Percentiles rank a stretch among this genome's conserved stretches.
phyloP scores from a whole-genome alignment of 768 basidiomycete genomes.

The Hortiboletus campestris region DNA sequence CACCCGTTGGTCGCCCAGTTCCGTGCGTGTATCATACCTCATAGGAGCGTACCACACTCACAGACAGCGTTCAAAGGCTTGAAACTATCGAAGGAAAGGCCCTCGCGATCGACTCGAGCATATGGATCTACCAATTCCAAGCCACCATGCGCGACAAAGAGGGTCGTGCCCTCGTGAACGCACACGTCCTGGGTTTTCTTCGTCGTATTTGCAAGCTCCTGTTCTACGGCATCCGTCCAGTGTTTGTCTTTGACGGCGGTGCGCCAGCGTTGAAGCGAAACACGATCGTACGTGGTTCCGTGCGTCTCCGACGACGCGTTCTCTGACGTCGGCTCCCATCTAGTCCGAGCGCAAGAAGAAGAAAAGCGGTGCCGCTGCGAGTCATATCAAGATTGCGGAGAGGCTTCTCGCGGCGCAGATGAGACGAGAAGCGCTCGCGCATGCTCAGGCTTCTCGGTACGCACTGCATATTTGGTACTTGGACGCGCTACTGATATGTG shows the following conservation, averaged over 20 bases:
- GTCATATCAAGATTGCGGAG: conserved; percentile 86
- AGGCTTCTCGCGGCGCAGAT: conserved; percentile 90
- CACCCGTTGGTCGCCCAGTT: conserved; percentile 92
- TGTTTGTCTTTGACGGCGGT: conserved; percentile 98
- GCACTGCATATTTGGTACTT: conserved; percentile 15
- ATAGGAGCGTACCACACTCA: conserved; percentile 2
- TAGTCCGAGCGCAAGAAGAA: conserved; percentile 87
- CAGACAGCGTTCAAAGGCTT: conserved; percentile 49
- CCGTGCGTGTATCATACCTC: conserved; percentile 51
- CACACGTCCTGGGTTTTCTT: conserved; percentile 89
- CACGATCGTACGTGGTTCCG: conserved; percentile 69
- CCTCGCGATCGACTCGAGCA: conserved; percentile 97
- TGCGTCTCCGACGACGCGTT: not conserved
- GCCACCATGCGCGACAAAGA: conserved; percentile 99
- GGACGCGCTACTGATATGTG: not conserved
- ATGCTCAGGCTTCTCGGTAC: conserved; percentile 46
- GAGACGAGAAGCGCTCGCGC: conserved; percentile 82
- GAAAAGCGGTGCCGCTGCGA: conserved; percentile 86
- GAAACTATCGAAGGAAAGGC: conserved; percentile 94
- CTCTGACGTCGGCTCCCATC: conserved; percentile 5
- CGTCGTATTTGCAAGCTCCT: conserved; percentile 91
- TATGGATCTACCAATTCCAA: conserved; percentile 99
- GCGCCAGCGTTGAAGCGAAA: conserved; percentile 86
- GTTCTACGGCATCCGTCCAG: conserved; percentile 97
- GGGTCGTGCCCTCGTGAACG: conserved; percentile 85